Evolutionary conservation across 2,329 filamentous ascomycete species (phyloP).

Genomic region (Dothidotthia symphoricarpi): DNA sequence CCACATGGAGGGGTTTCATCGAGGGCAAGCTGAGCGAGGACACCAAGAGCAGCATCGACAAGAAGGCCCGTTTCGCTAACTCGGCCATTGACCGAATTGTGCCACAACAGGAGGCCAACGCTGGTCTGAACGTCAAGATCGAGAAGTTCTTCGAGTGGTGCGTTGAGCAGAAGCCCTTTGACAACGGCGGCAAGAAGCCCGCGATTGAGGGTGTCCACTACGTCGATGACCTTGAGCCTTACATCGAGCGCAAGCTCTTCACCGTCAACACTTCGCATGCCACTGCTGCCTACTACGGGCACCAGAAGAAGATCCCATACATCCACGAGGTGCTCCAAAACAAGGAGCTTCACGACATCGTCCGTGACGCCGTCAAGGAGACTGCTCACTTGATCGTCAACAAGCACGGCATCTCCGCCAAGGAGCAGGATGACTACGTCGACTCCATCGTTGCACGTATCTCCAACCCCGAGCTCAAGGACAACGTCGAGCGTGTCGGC

Average conservation of each 20-base stretch:
- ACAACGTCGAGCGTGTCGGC: constrained; percentile 91
- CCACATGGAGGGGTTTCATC: constrained; percentile 80
- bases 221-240: constrained; percentile 87
- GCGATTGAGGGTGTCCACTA: constrained; percentile 86
- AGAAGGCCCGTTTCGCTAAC: constrained; percentile 88
- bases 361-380: constrained; percentile 77
- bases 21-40: constrained; percentile 68
- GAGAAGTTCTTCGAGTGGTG: constrained; percentile 99
- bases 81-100: constrained; percentile 98
- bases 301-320: constrained; percentile 79
- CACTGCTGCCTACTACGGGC: constrained; percentile 91
- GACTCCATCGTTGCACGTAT: constrained; percentile 90
- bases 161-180: constrained; percentile 82
- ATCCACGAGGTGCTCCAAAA: constrained; percentile 88
- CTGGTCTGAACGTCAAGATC: constrained; percentile 86
- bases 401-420: constrained; percentile 75
- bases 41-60: constrained; percentile 65
- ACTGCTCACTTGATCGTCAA: constrained; percentile 80
- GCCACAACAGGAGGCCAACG: constrained; percentile 76
- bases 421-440: constrained; percentile 83
- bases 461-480: constrained; percentile 88
- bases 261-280: constrained; percentile 99
- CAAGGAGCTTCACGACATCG: constrained; percentile 72
- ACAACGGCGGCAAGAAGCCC: constrained; percentile 64
- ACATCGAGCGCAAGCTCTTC: constrained; percentile 99